phyloP scores from a whole-genome alignment of 495 filamentous ascomycete genomes.

The Hypoxylon perforatum region DNA sequence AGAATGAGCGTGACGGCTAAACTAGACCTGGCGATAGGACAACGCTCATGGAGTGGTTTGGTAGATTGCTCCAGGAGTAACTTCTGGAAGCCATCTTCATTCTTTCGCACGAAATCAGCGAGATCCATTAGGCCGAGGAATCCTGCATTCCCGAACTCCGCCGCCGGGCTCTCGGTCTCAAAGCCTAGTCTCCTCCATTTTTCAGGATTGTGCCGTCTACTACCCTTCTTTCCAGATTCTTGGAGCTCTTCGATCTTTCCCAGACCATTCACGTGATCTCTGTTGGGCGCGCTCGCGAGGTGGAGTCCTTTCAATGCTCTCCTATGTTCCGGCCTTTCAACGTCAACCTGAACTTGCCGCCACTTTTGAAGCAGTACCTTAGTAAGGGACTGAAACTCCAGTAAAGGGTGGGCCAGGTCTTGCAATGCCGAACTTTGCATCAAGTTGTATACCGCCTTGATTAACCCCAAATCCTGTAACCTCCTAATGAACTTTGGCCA shows the following conservation, averaged over 20 bases:
- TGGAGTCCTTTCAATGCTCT: constrained; percentile 86
- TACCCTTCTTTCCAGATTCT: constrained; percentile 59
- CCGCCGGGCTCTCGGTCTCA: constrained; percentile 84
- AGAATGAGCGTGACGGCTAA: constrained; percentile 87
- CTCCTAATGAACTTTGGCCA: constrained; percentile 97
- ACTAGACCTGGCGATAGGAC: constrained; percentile 88
- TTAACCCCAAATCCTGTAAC: constrained; percentile 91
- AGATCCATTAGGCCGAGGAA: constrained; percentile 98
- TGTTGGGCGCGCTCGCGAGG: constrained; percentile 80
- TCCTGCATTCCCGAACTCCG: constrained; percentile 86
- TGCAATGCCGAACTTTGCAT: constrained; percentile 96
- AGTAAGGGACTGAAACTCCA: constrained; percentile 93
- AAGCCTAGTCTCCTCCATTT: constrained; percentile 96
- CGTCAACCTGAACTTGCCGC: constrained; percentile 83
- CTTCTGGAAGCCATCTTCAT: constrained; percentile 93
- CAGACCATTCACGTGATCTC: constrained; percentile 52
- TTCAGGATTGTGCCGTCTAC: constrained; percentile 81
- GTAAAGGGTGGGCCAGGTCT: constrained; percentile 89
- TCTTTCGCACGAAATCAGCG: constrained; percentile 89
- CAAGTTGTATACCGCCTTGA: constrained; percentile 86
- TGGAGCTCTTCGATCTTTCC: constrained; percentile 48
- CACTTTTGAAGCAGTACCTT: constrained; percentile 92
- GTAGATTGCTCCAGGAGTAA: constrained; percentile 89
- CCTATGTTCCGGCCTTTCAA: constrained; percentile 89
- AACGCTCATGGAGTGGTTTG: constrained; percentile 75